Percentiles rank a stretch among this genome's conserved stretches.
Conservation (phyloP, 2,329 filamentous ascomycete genomes). For the Hypoxylon sp. region DNA sequence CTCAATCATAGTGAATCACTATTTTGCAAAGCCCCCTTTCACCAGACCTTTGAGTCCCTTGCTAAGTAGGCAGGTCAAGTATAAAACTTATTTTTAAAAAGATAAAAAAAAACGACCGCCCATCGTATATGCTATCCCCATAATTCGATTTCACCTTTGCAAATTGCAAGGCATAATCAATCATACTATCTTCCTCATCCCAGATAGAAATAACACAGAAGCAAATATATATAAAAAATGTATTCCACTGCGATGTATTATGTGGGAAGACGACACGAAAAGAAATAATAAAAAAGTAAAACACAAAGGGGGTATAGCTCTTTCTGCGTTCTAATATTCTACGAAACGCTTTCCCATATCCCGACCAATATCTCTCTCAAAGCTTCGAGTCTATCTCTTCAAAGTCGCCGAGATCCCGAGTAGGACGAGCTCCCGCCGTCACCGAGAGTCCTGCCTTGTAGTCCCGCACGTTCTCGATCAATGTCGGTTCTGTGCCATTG, state of each 20-base stretch:
- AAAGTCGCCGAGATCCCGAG: constrained; percentile 81
- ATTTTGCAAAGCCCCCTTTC: no score
- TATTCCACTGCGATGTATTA: constrained; percentile 12
- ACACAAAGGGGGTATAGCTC: constrained; percentile 31
- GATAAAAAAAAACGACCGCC: no score
- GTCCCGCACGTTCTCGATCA: constrained; percentile 79
- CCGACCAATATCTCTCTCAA: no score
- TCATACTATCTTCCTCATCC: not conserved
- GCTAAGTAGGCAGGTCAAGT: no score
- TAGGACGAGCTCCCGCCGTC: constrained; percentile 75
- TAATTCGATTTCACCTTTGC: not conserved
- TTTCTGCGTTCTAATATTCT: constrained; percentile 24
- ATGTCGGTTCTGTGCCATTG: constrained; percentile 62
- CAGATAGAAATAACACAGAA: constrained; percentile 4
- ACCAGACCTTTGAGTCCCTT: no score
- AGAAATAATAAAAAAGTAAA: no score
- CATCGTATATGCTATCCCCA: not conserved
- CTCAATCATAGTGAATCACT: no score
- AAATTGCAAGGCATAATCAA: no score
- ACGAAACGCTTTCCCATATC: constrained; percentile 10
- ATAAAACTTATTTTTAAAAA: no score
- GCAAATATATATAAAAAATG: no score
- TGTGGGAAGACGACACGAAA: no score
- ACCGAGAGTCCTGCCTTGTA: constrained; percentile 81
- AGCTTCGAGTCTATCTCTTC: constrained; percentile 87